Evolutionary conservation across 2,329 filamentous ascomycete species (phyloP).

Genomic region (Parafenestella ontariensis): DNA sequence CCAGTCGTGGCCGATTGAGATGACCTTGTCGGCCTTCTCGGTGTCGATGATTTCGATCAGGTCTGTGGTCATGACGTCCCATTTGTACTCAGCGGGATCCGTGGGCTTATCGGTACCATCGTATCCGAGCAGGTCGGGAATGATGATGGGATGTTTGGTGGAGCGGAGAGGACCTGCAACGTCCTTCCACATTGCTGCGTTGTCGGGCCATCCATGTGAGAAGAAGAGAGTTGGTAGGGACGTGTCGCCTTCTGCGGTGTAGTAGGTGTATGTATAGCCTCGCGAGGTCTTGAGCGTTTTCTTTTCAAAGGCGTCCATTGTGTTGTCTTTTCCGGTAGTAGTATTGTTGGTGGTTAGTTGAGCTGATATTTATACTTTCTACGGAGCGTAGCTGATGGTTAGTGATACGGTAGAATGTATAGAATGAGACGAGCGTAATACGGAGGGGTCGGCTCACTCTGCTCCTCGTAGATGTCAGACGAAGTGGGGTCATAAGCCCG

Average conservation of each 20-base stretch:
- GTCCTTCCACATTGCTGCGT: conserved; percentile 54
- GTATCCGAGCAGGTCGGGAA: conserved; percentile 50
- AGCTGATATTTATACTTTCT: neutral
- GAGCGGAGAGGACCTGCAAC: conserved; percentile 51
- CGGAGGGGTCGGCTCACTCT: neutral
- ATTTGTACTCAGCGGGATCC: conserved; percentile 30
- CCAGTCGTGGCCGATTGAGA: conserved; percentile 54
- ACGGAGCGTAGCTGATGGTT: neutral
- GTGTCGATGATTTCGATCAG: conserved; percentile 36
- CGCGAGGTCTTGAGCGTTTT: conserved; percentile 36
- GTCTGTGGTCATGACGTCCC: conserved; percentile 30
- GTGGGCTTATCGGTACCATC: conserved; percentile 46
- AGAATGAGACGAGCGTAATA: neutral
- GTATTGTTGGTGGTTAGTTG: neutral
- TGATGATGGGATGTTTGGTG: conserved; percentile 50
- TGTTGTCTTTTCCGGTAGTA: neutral
- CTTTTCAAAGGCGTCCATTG: conserved; percentile 37
- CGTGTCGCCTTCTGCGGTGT: conserved; percentile 23
- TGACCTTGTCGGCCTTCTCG: conserved; percentile 28
- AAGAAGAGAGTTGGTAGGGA: conserved; percentile 35
- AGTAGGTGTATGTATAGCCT: conserved; percentile 40
- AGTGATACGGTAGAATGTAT: neutral
- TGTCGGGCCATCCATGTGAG: conserved; percentile 62
- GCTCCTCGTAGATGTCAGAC: neutral
- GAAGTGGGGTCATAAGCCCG: neutral